Evolutionary conservation across 106 monocot genomes (phyloP), one percentile per base, ranked within the genome.

Genomic region (Phalaenopsis aphrodite): DNA sequence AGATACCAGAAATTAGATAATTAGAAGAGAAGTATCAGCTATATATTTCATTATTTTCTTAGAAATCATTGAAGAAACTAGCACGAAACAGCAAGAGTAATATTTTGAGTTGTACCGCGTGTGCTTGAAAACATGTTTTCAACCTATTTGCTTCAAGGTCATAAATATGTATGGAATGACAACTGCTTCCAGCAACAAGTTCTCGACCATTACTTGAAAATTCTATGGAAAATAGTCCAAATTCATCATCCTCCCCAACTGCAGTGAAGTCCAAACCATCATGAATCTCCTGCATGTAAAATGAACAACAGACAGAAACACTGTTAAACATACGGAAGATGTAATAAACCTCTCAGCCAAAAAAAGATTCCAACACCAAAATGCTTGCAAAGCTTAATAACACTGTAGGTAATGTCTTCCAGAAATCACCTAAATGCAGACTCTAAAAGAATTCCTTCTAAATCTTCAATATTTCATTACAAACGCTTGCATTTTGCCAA

Each of bases 151-250:
- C 84, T 84, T 83, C 87, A 46, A 94, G 84, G 77, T 96, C 92
- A 80, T 94, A 96, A 79, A 96, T 81, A 85, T 87, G 89, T 84
- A 96, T 92, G 39, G 90, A 87, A 10, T 89, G 79, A 81, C 86
- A 77, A 78, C 84, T 92, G 56, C 81, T 92, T 77, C 96, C 96
- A 79, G 93, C 93, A 81, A 96, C 87, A 85, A 96, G 80, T 76
- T 96, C 96, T 85, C 86, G 83, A 48, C 96, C 96, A 86, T 96
- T 90, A 66, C 77, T 88, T 81, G 96, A 96, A 82, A 94, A 96
- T 81, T 94, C 90, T 7, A 96, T 77, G 37, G 96, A 94, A 83
- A 94, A 96, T 84, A 94, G 90, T 17, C 88, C 91, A 82, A 94
- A 94, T 68, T 80, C 68, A 5, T 80, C 88, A 1, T 68, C 78